Conservation (phyloP, 2,329 filamentous ascomycete species). For the Sporothrix brunneoviolacea region DNA sequence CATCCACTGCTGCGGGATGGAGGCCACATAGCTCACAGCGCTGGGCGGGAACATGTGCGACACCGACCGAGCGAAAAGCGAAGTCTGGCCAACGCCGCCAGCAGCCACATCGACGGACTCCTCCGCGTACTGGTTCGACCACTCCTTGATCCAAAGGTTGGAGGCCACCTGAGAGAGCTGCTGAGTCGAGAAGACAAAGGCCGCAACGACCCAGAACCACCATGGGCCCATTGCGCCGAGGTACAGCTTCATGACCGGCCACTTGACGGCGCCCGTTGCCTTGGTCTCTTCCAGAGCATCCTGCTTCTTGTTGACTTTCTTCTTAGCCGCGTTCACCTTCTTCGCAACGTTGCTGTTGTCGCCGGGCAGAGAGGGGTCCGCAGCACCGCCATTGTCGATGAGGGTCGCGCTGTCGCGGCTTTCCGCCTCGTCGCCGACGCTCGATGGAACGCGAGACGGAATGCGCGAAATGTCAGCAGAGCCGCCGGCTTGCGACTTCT, state of each 20-base stretch:
- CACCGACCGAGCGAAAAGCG: constrained; percentile 12
- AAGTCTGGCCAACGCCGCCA: background rate
- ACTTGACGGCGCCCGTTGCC: constrained; percentile 79
- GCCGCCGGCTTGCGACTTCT: constrained; percentile 64
- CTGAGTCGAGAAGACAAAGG: constrained; percentile 69
- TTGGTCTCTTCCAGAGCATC: constrained; percentile 67
- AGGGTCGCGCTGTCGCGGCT: constrained; percentile 48
- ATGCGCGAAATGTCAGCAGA: constrained; percentile 63
- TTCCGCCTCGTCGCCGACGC: constrained; percentile 58
- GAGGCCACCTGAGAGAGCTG: constrained; percentile 82
- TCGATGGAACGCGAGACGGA: constrained; percentile 72
- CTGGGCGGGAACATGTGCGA: constrained; percentile 8
- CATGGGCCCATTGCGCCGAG: constrained; percentile 87
- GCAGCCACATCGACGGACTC: constrained; percentile 11
- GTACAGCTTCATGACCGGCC: constrained; percentile 79
- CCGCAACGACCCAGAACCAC: constrained; percentile 84
- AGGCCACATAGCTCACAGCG: background rate
- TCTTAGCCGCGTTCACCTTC: constrained; percentile 56
- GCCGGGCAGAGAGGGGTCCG: constrained; percentile 39
- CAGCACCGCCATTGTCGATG: constrained; percentile 44
- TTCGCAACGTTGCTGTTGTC: constrained; percentile 28
- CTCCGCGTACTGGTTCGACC: constrained; percentile 81
- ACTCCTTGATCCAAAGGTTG: constrained; percentile 90
- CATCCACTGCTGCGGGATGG: constrained; percentile 13
- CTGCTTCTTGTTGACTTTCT: constrained; percentile 42